These are phyloP conservation scores for Scedosporium dehoogii DNA, from an alignment of 2,329 filamentous ascomycete genomes.

Conservation along the genomic window DNA sequence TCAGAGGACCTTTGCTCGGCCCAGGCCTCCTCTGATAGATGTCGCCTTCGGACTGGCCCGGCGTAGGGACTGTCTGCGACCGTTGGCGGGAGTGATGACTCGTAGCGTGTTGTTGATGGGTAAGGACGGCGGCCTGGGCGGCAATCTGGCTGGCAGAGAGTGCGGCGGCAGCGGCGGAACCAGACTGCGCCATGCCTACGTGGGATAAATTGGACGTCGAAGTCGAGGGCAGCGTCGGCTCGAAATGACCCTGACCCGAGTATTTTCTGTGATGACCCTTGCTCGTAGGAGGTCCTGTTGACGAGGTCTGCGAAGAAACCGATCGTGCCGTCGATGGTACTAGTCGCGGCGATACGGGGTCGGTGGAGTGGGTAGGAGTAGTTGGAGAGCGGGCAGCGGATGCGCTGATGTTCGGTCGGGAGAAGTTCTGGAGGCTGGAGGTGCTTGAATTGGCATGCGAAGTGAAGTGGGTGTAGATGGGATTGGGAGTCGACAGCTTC, in stretches of 20 bases:
- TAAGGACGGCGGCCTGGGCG: slow-evolving; percentile 67
- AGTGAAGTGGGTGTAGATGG: slow-evolving; percentile 38
- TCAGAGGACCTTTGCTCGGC: slow-evolving; percentile 39
- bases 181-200: slow-evolving; percentile 28
- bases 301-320: slow-evolving; percentile 17
- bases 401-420: slow-evolving; percentile 34
- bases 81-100: slow-evolving; percentile 55
- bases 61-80: slow-evolving; percentile 61
- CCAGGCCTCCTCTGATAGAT: slow-evolving; percentile 15
- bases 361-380: slow-evolving; percentile 13
- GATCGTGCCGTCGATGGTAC: slow-evolving; percentile 16
- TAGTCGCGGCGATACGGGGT: slow-evolving; percentile 19
- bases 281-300: slow-evolving; percentile 12
- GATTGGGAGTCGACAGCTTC: slow-evolving; percentile 22
- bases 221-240: slow-evolving; percentile 59
- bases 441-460: slow-evolving; percentile 37
- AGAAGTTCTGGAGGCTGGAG: slow-evolving; percentile 46
- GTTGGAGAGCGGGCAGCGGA: not conserved
- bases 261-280: slow-evolving; percentile 50
- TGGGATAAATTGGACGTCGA: slow-evolving; percentile 40
- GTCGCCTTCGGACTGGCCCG: slow-evolving; percentile 13
- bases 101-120: slow-evolving; percentile 40
- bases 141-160: slow-evolving; percentile 67
- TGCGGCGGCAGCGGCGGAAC: slow-evolving; percentile 23
- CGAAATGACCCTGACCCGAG: slow-evolving; percentile 68